A percentile compares a stretch with the other conserved stretches of the same genome.
phyloP scores from a whole-genome alignment of 2,329 filamentous ascomycete species.

The Botrytis porri region DNA sequence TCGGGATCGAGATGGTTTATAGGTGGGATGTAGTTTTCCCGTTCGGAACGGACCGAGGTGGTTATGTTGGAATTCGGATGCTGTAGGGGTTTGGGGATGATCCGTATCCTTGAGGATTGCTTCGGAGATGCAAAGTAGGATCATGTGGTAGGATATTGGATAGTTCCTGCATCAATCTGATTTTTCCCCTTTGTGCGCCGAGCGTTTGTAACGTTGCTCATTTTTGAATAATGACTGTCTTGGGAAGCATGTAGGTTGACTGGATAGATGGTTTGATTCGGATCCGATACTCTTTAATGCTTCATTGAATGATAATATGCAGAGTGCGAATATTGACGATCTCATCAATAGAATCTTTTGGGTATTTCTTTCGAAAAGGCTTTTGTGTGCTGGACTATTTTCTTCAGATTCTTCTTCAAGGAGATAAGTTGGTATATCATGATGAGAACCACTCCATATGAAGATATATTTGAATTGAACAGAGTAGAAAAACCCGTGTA shows the following conservation, averaged over 20 bases:
- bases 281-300: neutral
- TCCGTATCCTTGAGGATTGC: neutral
- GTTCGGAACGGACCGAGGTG: neutral
- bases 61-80: neutral
- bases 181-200: no score
- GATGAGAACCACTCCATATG: no score
- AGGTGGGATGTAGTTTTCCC: neutral
- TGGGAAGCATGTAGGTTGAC: neutral
- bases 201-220: neutral
- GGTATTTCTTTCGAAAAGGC: neutral
- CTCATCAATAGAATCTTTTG: neutral
- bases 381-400: neutral
- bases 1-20: neutral
- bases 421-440: no score
- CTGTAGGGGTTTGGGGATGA: neutral
- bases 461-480: no score
- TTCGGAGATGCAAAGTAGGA: no score
- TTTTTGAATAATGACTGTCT: neutral
- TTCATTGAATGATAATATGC: neutral
- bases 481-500: no score
- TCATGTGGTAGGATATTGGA: no score
- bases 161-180: no score
- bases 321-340: neutral
- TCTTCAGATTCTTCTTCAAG: no score
- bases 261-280: neutral